phyloP scores from a whole-genome alignment of 805 yeast species.

The Ogataea trehaloabstinens region DNA sequence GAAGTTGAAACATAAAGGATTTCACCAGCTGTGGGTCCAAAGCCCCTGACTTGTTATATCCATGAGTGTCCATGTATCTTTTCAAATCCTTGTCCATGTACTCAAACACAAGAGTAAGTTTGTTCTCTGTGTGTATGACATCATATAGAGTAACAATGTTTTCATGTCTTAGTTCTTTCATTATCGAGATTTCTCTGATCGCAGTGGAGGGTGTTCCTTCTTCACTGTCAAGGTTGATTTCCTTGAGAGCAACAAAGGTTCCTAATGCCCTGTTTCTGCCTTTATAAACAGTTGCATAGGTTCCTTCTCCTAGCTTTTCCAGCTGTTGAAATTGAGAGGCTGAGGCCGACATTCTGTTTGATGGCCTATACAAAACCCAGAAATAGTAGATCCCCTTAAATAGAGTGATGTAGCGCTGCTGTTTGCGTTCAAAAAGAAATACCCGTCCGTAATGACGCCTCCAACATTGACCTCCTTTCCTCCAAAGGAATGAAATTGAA shows the following conservation, averaged over 20 bases:
- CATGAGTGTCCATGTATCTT: slow-evolving; percentile 89
- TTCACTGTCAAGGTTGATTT: slow-evolving; percentile 90
- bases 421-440: not conserved
- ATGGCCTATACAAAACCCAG: not conserved
- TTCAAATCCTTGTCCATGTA: slow-evolving; percentile 91
- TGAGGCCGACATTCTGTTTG: slow-evolving; percentile 31
- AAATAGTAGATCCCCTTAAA: not conserved
- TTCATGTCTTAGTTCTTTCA: slow-evolving; percentile 92
- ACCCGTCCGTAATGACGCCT: too few species aligned
- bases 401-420: too few species aligned
- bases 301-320: slow-evolving; percentile 90
- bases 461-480: too few species aligned
- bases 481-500: too few species aligned
- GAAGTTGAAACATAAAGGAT: slow-evolving; percentile 90
- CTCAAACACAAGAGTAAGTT: slow-evolving; percentile 90
- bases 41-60: slow-evolving; percentile 57
- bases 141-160: slow-evolving; percentile 91
- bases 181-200: slow-evolving; percentile 89
- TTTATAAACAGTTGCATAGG: slow-evolving; percentile 98
- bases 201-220: slow-evolving; percentile 99
- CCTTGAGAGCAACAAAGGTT: slow-evolving; percentile 90
- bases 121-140: slow-evolving; percentile 95
- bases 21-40: slow-evolving; percentile 71
- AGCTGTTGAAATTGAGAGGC: slow-evolving; percentile 48
- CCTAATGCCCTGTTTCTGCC: slow-evolving; percentile 85